Conservation (phyloP, 2,329 filamentous ascomycete species). For the Trichoderma brevicompactum region DNA sequence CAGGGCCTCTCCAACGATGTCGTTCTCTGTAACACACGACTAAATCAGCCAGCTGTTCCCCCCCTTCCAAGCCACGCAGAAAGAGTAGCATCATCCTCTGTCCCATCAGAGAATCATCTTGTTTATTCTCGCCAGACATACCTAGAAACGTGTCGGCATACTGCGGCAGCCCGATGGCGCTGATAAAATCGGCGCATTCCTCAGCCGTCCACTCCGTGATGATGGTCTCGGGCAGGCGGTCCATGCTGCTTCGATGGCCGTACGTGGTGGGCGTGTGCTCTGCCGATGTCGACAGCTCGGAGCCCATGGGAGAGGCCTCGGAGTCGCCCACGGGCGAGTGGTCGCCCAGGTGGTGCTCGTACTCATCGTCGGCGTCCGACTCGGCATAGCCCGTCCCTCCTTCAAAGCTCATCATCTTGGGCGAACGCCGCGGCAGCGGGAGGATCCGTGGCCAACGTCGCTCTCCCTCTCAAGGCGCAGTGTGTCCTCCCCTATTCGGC, state of each 20-base stretch:
- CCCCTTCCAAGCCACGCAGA: background rate
- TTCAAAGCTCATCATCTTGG: conserved; percentile 62
- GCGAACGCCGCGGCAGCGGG: conserved; percentile 28
- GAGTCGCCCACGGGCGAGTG: conserved; percentile 71
- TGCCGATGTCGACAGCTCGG: conserved; percentile 67
- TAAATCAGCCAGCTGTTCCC: conserved; percentile 22
- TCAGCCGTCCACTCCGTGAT: conserved; percentile 82
- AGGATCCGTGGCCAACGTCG: conserved; percentile 16
- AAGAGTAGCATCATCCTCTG: background rate
- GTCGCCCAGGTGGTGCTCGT: conserved; percentile 72
- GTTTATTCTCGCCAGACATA: conserved; percentile 50
- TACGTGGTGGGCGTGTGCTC: conserved; percentile 83
- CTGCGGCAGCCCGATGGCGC: conserved; percentile 76
- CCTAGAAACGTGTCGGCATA: conserved; percentile 84
- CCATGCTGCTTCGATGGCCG: conserved; percentile 66
- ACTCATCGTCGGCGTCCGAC: conserved; percentile 82
- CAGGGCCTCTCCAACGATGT: conserved; percentile 89
- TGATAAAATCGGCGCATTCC: conserved; percentile 88
- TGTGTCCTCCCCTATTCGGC: conserved; percentile 20
- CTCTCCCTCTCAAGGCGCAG: conserved; percentile 4
- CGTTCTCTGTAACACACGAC: conserved; percentile 70
- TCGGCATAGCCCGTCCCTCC: conserved; percentile 74
- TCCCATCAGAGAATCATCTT: conserved; percentile 52
- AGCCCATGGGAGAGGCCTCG: conserved; percentile 72
- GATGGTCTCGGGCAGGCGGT: conserved; percentile 72